Percentiles rank a stretch among this genome's conserved stretches.
phyloP scores from a whole-genome alignment of 2,329 filamentous ascomycete species.

The Thielaviopsis euricoi region DNA sequence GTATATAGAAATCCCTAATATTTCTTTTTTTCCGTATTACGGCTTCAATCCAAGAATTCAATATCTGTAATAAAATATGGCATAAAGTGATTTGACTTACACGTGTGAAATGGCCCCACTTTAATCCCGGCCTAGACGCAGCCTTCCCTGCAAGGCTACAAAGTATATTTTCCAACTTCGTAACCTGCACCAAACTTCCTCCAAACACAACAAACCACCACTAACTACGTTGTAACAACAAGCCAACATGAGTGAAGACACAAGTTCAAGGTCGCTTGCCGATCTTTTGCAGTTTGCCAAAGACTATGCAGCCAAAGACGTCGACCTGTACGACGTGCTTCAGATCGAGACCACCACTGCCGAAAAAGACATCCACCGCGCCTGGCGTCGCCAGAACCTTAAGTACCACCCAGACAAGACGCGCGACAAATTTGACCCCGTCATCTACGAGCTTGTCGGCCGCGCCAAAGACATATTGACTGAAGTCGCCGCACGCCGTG shows the following conservation, averaged over 20 bases:
- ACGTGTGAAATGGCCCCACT: neutral
- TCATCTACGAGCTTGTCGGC: constrained; percentile 72
- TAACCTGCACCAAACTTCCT: neutral
- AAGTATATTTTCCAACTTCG: neutral
- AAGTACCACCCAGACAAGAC: constrained; percentile 92
- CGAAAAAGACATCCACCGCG: constrained; percentile 62
- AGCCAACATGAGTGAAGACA: constrained; percentile 8
- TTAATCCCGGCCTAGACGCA: neutral
- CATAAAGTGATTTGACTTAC: neutral
- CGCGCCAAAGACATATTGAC: constrained; percentile 74
- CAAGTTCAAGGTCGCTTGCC: constrained; percentile 17
- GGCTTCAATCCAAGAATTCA: neutral
- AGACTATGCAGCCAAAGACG: constrained; percentile 41
- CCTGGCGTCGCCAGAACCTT: constrained; percentile 72
- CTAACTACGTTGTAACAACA: too few relatives aligned
- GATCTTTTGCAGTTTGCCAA: constrained; percentile 37
- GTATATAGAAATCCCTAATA: neutral
- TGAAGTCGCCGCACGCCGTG: constrained; percentile 50
- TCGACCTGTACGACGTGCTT: constrained; percentile 67
- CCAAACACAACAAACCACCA: neutral
- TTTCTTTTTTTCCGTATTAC: neutral
- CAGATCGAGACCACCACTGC: constrained; percentile 36
- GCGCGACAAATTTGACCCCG: constrained; percentile 53
- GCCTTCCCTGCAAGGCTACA: neutral
- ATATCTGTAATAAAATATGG: neutral